Evolutionary conservation across 768 basidiomycete genomes (phyloP).

Genomic region (Chiua virens): DNA sequence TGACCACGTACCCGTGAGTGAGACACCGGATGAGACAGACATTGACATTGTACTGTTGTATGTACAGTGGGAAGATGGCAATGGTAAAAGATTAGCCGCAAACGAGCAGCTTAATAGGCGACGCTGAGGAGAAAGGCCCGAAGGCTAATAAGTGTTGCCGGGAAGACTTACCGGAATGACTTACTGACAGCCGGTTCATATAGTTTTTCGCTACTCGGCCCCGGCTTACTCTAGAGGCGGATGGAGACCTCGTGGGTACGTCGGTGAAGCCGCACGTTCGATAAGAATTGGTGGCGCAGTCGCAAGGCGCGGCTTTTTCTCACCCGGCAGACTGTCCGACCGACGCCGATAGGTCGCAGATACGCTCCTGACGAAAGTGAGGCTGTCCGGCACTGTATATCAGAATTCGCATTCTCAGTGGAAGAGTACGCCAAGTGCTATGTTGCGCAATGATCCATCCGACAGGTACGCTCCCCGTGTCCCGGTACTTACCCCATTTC

Average conservation of each 20-base stretch:
- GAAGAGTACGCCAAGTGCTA: too few species aligned
- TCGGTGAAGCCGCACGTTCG: background rate
- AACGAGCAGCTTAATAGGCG: background rate
- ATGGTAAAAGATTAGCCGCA: background rate
- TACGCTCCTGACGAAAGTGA: background rate
- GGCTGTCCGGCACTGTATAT: background rate
- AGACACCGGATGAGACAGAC: constrained; percentile 12
- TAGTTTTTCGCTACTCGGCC: constrained; percentile 9
- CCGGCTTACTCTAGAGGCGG: constrained; percentile 6
- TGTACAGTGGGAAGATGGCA: background rate
- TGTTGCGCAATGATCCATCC: too few species aligned
- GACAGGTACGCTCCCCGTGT: too few species aligned
- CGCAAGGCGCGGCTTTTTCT: too few species aligned
- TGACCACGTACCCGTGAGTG: constrained; percentile 17
- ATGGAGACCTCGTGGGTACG: background rate
- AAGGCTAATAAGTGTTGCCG: too few species aligned
- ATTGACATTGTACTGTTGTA: background rate
- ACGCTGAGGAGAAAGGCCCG: background rate
- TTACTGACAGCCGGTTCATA: background rate
- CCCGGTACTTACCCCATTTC: too few species aligned
- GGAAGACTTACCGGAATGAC: background rate
- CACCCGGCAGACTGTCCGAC: too few species aligned
- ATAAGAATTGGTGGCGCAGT: background rate
- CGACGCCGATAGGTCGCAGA: background rate
- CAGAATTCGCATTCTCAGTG: too few species aligned